Evolutionary conservation across 495 filamentous ascomycete species (phyloP), one percentile per base, ranked within the genome.

Genomic region (Penicillium egyptiacum): DNA sequence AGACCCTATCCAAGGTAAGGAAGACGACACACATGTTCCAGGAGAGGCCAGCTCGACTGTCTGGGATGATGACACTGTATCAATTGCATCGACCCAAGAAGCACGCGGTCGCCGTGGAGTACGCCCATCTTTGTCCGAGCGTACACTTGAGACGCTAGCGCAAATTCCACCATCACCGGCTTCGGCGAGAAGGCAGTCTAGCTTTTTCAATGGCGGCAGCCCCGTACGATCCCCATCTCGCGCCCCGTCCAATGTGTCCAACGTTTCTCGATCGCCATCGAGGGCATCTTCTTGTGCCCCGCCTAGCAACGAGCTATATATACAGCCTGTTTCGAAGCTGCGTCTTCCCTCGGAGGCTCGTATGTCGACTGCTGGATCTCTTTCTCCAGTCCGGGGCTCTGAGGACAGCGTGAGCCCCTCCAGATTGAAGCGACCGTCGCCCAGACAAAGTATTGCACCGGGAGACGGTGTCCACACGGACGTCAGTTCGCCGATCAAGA

Each of bases 61-160:
- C 11, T 63, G 57, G 9, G 60, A 61, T 30, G 63, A 63, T 37
- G 68, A 66, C 7, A 37, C 25, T 19, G 53, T 12, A 35, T 40
- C 48, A 4, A 26, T 35, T 12, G 30, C 9, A 41, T 40, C 48
- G 12, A n/a, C 50, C 4, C 52, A 61, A 20, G 73, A 77, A 46
- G 26, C 50, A 23, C 72, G 77, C 42, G 68, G 73, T 41, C 68
- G 75, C 33, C 58, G 66, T 35, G 57, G 55, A 26, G 50, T 64
- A 19, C 59, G 70, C 26, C 81, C 83, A 22, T 89, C 87, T 1
- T 69, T 90, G 22, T 86, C 85, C 14, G 87, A 90, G 48, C 74
- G 87, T 40, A 88, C 87, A 11, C 83, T 88, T 33, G 86, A 88
- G 58, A 88, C 84, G 0, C 69, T 90, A 12, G 76, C 86, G 28